Percentiles rank a stretch among this genome's conserved stretches.
Evolutionary conservation across 2,329 filamentous ascomycete genomes (phyloP).

Genomic region (Macroventuria anomochaeta): DNA sequence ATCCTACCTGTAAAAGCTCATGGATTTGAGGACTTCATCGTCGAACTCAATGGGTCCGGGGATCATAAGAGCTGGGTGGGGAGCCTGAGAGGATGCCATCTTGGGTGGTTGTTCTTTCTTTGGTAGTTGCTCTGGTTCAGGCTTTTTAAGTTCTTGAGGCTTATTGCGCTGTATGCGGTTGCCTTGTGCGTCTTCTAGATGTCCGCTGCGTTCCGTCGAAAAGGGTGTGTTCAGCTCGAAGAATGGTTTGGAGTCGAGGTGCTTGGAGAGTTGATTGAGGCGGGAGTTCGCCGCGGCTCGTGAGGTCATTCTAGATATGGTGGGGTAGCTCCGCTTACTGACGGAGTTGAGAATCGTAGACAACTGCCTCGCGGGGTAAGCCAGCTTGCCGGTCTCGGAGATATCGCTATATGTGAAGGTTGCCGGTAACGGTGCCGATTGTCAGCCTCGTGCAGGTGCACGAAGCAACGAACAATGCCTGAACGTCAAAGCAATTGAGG

Average conservation of each 20-base stretch:
- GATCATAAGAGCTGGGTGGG: constrained; percentile 82
- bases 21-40: constrained; percentile 92
- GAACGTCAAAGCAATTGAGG: constrained; percentile 1
- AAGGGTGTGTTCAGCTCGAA: constrained; percentile 69
- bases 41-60: constrained; percentile 98
- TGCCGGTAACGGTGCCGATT: constrained; percentile 14
- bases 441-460: constrained; percentile 13
- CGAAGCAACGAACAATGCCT: background rate
- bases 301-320: constrained; percentile 38
- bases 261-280: constrained; percentile 66
- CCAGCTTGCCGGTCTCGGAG: constrained; percentile 46
- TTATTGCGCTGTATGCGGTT: constrained; percentile 27
- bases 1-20: constrained; percentile 86
- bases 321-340: constrained; percentile 39
- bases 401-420: constrained; percentile 8
- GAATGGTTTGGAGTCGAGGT: constrained; percentile 63
- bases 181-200: constrained; percentile 61
- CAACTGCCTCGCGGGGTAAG: constrained; percentile 37
- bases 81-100: constrained; percentile 63
- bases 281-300: constrained; percentile 56
- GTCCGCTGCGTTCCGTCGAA: constrained; percentile 63
- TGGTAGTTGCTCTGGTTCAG: constrained; percentile 15
- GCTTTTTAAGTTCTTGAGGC: constrained; percentile 18
- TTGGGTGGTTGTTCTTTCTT: constrained; percentile 24
- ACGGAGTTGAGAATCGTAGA: constrained; percentile 5